Evolutionary conservation across 176 grass and related monocot species (phyloP).

Genomic region (Dactylis glomerata): DNA sequence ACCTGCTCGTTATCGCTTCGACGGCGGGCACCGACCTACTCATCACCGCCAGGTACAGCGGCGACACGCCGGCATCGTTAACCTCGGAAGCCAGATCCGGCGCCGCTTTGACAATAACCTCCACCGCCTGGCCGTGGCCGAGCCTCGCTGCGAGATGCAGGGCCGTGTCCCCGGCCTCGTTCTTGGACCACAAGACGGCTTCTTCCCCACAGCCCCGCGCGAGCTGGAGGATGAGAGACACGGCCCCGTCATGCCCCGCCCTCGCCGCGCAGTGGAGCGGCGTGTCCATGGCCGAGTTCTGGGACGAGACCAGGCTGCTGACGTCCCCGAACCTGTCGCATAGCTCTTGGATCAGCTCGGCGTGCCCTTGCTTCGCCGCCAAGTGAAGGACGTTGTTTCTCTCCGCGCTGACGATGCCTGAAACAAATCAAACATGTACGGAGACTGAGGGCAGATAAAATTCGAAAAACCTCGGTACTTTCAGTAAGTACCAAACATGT

Average conservation of each 20-base stretch:
- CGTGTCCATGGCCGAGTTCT: constrained; percentile 18
- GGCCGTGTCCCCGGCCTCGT: not conserved
- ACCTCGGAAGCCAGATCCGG: not conserved
- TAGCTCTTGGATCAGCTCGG: not conserved
- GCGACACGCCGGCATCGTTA: not conserved
- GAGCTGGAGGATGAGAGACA: not conserved
- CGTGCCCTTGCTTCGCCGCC: not conserved
- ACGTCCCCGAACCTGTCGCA: not conserved
- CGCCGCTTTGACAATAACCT: not conserved
- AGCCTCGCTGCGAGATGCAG: not conserved
- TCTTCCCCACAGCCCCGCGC: no score
- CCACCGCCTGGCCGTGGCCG: not conserved
- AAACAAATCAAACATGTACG: no score
- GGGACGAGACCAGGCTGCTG: not conserved
- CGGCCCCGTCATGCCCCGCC: not conserved
- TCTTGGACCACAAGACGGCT: not conserved
- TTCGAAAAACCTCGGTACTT: no score
- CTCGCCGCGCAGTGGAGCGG: constrained; percentile 23
- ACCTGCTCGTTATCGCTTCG: not conserved
- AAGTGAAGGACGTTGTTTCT: not conserved
- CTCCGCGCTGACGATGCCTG: not conserved
- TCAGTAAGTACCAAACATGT: no score
- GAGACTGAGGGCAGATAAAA: no score
- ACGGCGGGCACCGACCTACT: not conserved
- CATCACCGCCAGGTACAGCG: not conserved